These are phyloP conservation scores for Naganishia vishniacii DNA, from an alignment of 768 basidiomycete genomes.

Conservation along the genomic window DNA sequence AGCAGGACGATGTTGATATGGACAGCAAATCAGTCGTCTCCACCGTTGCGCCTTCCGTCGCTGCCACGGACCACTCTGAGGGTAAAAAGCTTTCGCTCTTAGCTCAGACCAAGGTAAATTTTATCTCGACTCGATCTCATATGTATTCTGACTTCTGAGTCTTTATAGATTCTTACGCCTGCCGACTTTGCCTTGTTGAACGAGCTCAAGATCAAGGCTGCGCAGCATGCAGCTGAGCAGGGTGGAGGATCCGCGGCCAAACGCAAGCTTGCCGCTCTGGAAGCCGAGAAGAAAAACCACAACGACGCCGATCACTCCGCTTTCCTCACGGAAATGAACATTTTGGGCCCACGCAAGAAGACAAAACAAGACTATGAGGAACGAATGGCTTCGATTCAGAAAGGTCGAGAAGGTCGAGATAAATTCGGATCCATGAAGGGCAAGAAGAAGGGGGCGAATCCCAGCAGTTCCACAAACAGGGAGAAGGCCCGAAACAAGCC, in stretches of 20 bases:
- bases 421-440: conserved; percentile 85
- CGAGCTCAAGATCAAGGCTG: conserved; percentile 77
- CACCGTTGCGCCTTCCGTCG: conserved; percentile 34
- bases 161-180: conserved; percentile 79
- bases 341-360: conserved; percentile 89
- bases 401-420: conserved; percentile 89
- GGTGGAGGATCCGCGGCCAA: conserved; percentile 68
- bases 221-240: conserved; percentile 62
- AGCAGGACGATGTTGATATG: conserved; percentile 39
- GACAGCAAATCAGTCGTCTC: conserved; percentile 45
- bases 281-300: conserved; percentile 60
- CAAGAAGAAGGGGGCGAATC: conserved; percentile 76
- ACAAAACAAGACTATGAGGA: conserved; percentile 88
- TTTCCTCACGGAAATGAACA: conserved; percentile 84
- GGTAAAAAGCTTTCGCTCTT: conserved; percentile 45
- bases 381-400: conserved; percentile 81
- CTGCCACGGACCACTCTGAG: conserved; percentile 38
- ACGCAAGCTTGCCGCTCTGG: conserved; percentile 77
- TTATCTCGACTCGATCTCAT: background rate
- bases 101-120: conserved; percentile 44
- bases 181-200: conserved; percentile 90
- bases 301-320: conserved; percentile 50
- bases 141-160: background rate
- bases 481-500: conserved; percentile 93
- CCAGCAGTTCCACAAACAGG: conserved; percentile 81